These are phyloP conservation scores for Quillaja saponaria DNA, from an alignment of 306 rosid genomes.

Conservation along the genomic window DNA sequence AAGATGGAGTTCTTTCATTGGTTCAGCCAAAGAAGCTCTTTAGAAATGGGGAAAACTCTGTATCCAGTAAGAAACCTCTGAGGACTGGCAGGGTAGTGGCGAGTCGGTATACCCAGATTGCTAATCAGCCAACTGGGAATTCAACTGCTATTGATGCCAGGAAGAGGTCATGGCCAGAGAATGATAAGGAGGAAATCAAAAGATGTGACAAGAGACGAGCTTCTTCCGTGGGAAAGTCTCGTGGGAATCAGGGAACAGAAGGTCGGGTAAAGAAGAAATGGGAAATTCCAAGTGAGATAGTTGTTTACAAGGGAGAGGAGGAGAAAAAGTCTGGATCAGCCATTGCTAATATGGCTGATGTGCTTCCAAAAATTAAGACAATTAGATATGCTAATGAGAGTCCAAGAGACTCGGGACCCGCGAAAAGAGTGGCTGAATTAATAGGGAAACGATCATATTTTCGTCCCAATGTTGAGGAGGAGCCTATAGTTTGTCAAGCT, in stretches of 20 bases:
- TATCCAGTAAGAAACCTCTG: conserved; percentile 42
- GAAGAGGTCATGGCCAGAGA: conserved; percentile 76
- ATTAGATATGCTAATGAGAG: conserved; percentile 45
- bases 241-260: conserved; percentile 43
- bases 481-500: conserved; percentile 51
- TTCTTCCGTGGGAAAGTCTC: conserved; percentile 40
- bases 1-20: conserved; percentile 42
- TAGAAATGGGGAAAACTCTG: conserved; percentile 58
- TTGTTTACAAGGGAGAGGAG: conserved; percentile 33
- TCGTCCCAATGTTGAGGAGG: conserved; percentile 36
- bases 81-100: conserved; percentile 75
- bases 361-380: conserved; percentile 67
- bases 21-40: conserved; percentile 81
- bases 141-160: conserved; percentile 43
- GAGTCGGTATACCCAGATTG: conserved; percentile 63
- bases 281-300: conserved; percentile 54
- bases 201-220: conserved; percentile 49
- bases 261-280: conserved; percentile 59
- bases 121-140: conserved; percentile 25
- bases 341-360: conserved; percentile 22
- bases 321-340: conserved; percentile 18
- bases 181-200: conserved; percentile 44
- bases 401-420: conserved; percentile 87
- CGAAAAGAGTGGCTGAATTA: conserved; percentile 69
- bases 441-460: conserved; percentile 52